A percentile compares a stretch with the other conserved stretches of the same genome.
These are phyloP conservation scores for Solidago caesia DNA, from an alignment of 129 eudicot species.

Conservation along the genomic window DNA sequence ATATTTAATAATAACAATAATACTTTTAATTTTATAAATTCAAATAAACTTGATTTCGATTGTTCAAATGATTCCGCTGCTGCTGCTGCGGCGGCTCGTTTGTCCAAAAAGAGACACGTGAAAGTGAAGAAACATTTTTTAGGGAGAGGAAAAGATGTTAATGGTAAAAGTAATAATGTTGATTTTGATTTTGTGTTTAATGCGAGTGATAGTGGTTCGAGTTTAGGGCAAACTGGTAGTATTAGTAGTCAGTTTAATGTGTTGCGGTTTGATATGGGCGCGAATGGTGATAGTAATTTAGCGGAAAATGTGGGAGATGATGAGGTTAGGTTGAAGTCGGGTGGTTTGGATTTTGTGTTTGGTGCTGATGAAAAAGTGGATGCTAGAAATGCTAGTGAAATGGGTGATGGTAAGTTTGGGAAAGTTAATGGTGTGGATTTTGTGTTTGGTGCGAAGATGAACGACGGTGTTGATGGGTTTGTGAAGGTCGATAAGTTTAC, in stretches of 20 bases:
- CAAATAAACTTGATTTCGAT: slow-evolving; percentile 30
- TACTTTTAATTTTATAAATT: slow-evolving; percentile 22
- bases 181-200: slow-evolving; percentile 25
- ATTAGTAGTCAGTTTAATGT: slow-evolving; percentile 11
- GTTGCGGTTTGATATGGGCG: slow-evolving; percentile 25
- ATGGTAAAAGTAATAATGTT: neutral
- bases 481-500: slow-evolving; percentile 19
- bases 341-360: neutral
- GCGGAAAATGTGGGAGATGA: slow-evolving; percentile 18
- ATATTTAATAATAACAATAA: neutral
- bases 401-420: slow-evolving; percentile 13
- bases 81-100: slow-evolving; percentile 25
- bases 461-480: slow-evolving; percentile 21
- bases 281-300: slow-evolving; percentile 5
- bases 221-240: neutral
- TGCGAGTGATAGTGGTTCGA: slow-evolving; percentile 1
- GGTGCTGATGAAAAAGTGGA: slow-evolving; percentile 1
- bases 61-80: slow-evolving; percentile 31
- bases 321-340: slow-evolving; percentile 21
- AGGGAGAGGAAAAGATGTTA: slow-evolving; percentile 18
- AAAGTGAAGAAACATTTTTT: slow-evolving; percentile 51
- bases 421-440: slow-evolving; percentile 28
- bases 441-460: slow-evolving; percentile 32
- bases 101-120: slow-evolving; percentile 40
- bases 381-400: slow-evolving; percentile 11